Evolutionary conservation across 2,329 filamentous ascomycete species (phyloP).

Genomic region (Phialophora tarda): DNA sequence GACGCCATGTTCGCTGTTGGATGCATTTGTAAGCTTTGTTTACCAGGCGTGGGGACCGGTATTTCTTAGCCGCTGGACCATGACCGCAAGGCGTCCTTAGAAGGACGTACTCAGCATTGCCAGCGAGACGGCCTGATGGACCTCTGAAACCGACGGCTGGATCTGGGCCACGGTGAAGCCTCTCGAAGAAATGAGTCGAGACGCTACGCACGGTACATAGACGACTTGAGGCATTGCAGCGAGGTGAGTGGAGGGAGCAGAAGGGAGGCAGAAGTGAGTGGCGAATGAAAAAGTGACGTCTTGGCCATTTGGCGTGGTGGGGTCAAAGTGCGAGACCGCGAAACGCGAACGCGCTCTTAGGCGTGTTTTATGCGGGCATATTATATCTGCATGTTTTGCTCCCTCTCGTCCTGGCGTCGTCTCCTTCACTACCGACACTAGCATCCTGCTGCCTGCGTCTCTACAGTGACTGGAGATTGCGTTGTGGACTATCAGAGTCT

Average conservation of each 20-base stretch:
- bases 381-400: constrained; percentile 23
- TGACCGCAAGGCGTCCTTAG: not conserved
- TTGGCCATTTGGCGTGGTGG: not conserved
- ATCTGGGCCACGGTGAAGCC: not conserved
- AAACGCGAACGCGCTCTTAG: constrained; percentile 23
- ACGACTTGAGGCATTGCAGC: not conserved
- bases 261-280: not conserved
- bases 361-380: constrained; percentile 15
- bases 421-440: constrained; percentile 15
- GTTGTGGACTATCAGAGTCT: constrained; percentile 10
- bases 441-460: constrained; percentile 30
- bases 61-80: not conserved
- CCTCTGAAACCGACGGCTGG: not conserved
- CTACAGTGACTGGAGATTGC: constrained; percentile 22
- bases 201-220: not conserved
- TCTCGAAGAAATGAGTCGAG: not conserved
- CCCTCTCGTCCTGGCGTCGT: constrained; percentile 20
- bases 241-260: not conserved
- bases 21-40: constrained; percentile 33
- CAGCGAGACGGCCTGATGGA: not conserved
- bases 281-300: constrained; percentile 17
- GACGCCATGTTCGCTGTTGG: no score
- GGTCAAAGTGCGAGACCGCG: constrained; percentile 9
- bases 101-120: not conserved
- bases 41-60: constrained; percentile 1